phyloP scores from a whole-genome alignment of 1,284 basidiomycete species.

The Xerocomus amazonicus region DNA sequence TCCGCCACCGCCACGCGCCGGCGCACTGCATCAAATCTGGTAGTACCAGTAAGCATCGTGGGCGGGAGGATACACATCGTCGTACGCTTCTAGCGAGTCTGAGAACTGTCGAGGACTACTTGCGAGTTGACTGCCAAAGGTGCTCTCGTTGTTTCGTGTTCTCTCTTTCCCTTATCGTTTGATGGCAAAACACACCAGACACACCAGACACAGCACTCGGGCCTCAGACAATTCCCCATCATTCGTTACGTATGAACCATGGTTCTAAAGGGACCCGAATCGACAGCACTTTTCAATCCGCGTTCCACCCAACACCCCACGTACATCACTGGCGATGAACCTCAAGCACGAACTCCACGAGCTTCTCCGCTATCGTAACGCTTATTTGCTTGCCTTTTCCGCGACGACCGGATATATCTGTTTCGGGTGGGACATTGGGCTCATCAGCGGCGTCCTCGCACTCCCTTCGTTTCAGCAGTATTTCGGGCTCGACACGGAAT shows the following conservation, averaged over 20 bases:
- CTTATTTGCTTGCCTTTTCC: conserved; percentile 45
- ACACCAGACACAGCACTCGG: neutral
- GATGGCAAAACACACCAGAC: no score
- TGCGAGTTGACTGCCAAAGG: no score
- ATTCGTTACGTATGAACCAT: neutral
- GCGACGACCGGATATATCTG: conserved; percentile 49
- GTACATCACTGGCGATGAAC: conserved; percentile 14
- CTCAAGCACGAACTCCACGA: conserved; percentile 31
- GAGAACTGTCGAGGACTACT: no score
- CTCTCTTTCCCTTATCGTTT: no score
- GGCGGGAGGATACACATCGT: no score
- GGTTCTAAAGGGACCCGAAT: neutral
- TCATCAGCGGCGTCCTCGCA: conserved; percentile 49
- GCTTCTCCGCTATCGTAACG: conserved; percentile 38
- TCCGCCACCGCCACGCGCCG: no score
- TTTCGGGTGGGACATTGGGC: conserved; percentile 40
- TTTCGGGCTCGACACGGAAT: conserved; percentile 42
- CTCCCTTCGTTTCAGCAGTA: conserved; percentile 45
- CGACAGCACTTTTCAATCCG: no score
- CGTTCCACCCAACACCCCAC: neutral
- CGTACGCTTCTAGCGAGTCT: no score
- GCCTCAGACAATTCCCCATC: neutral
- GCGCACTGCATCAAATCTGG: no score
- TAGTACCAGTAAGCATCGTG: no score
- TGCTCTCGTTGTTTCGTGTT: no score